Conservation (phyloP, 805 yeast genomes). For the Kuraishia piskuri region DNA sequence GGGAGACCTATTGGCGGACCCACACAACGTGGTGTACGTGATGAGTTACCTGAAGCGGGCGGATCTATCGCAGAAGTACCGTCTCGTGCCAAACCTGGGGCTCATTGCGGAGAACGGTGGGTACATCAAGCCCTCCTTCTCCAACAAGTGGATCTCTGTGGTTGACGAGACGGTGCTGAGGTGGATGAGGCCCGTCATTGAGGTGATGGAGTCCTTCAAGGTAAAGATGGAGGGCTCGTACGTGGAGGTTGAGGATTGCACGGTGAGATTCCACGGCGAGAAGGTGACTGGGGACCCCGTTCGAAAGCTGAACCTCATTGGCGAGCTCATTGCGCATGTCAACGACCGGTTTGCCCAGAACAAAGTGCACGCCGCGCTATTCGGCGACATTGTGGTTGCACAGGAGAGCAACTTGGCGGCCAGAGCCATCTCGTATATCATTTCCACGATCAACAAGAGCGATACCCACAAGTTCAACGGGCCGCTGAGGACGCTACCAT, state of each 20-base stretch:
- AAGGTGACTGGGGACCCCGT: slow-evolving; percentile 49
- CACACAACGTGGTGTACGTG: slow-evolving; percentile 61
- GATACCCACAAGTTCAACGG: slow-evolving; percentile 9
- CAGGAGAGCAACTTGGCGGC: slow-evolving; percentile 55
- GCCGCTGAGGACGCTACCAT: slow-evolving; percentile 11
- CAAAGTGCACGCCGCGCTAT: slow-evolving; percentile 70
- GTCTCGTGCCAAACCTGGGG: slow-evolving; percentile 63
- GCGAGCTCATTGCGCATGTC: slow-evolving; percentile 79
- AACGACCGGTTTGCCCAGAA: slow-evolving; percentile 62
- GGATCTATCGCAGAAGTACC: slow-evolving; percentile 60
- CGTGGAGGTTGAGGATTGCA: slow-evolving; percentile 65
- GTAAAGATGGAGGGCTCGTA: slow-evolving; percentile 79
- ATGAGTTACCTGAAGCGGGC: slow-evolving; percentile 55
- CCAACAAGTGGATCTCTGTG: slow-evolving; percentile 52
- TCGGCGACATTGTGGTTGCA: slow-evolving; percentile 60
- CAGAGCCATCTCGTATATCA: slow-evolving; percentile 47
- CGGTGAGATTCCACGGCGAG: slow-evolving; percentile 70
- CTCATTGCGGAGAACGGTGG: slow-evolving; percentile 90
- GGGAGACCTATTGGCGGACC: slow-evolving; percentile 47
- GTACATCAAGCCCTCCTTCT: slow-evolving; percentile 47
- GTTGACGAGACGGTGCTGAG: slow-evolving; percentile 39
- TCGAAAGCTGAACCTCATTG: slow-evolving; percentile 60
- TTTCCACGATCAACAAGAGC: slow-evolving; percentile 25
- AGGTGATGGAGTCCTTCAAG: slow-evolving; percentile 47
- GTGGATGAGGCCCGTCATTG: slow-evolving; percentile 54